phyloP scores from a whole-genome alignment of 768 basidiomycete species.

The Kwoniella pini region DNA sequence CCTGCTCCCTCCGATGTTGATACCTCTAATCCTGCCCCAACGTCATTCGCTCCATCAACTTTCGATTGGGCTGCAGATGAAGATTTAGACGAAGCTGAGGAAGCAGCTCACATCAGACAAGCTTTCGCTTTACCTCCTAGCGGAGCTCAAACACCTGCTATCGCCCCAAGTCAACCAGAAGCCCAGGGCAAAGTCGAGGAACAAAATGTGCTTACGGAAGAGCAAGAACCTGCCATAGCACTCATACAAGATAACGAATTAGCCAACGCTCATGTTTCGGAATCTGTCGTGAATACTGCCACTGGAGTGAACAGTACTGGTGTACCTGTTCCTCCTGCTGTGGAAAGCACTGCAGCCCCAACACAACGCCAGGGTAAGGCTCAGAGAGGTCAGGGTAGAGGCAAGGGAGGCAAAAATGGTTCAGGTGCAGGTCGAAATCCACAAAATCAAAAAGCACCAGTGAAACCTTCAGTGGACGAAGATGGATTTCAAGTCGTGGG shows the following conservation, averaged over 20 bases:
- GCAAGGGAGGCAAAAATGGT: background rate
- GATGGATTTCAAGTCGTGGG: constrained; percentile 47
- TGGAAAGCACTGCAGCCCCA: background rate
- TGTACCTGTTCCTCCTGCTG: constrained; percentile 8
- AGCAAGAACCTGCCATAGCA: constrained; percentile 5
- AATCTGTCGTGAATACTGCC: constrained; percentile 5
- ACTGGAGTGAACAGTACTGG: constrained; percentile 2
- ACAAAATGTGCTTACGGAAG: background rate
- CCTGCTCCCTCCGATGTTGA: background rate
- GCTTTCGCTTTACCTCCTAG: constrained; percentile 19
- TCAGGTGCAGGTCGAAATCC: constrained; percentile 7
- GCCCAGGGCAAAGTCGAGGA: constrained; percentile 8
- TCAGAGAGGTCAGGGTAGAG: too few relatives aligned
- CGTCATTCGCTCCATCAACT: constrained; percentile 2
- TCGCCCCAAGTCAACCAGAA: background rate
- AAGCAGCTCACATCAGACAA: constrained; percentile 21
- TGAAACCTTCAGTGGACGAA: constrained; percentile 29
- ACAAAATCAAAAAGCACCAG: constrained; percentile 4
- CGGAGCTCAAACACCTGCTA: constrained; percentile 13
- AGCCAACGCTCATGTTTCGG: constrained; percentile 12
- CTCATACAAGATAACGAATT: constrained; percentile 14
- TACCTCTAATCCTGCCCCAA: background rate
- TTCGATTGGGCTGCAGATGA: constrained; percentile 28
- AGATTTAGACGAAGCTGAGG: constrained; percentile 21
- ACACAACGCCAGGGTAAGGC: too few relatives aligned